Base-by-base conservation (phyloP, 495 filamentous ascomycete species). In the Penicillium parvum region DNA sequence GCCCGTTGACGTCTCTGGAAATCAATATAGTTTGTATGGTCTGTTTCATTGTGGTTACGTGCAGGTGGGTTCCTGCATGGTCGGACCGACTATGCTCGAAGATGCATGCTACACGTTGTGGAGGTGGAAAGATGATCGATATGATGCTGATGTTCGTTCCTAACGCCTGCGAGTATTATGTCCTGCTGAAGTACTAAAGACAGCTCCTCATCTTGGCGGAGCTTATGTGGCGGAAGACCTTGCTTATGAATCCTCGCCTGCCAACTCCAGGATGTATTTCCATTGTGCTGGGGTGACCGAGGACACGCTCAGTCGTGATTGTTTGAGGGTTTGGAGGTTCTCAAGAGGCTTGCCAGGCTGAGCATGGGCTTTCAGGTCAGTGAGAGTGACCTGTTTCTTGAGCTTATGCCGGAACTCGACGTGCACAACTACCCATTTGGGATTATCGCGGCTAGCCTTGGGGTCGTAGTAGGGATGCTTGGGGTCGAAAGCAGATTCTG, bases 361-460 rank as follows among this genome's bases (percentile, higher is more conserved):
- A 19, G 64, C 63, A 41, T 75, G 76, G 26, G 70, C 73, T 55
- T 88, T 84, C 29, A 98, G 74, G 53, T 90, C 84, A 45, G 77
- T 76, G 43, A 96, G 69, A 7, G 76, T 78, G 37, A 96, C 73
- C 3, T 80, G 73, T n/a, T 76, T 70, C n/a, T 63, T 58, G 47
- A 97, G 84, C 64, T 94, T 96, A 55, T 76, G 77, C 38, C 82
- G 76, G 61, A 95, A 96, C 55, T 81, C 74, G 32, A 98, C 92
- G 40, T 91, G 83, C 15, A 97, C 92, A 27, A 88, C 76, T 26
- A 78, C 83, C 92, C 92, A 98, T 56, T 83, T 90, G 6, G 88
- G 88, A 28, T 84, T 77, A n/a, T 83, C 78, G n/a, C 75, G 80
- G 4, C 65, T 75, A 26, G 77, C 75, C 50, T 84, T 87, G 6